Conservation (phyloP, 331 rosid species). For the Rhamnella rubrinervis region DNA sequence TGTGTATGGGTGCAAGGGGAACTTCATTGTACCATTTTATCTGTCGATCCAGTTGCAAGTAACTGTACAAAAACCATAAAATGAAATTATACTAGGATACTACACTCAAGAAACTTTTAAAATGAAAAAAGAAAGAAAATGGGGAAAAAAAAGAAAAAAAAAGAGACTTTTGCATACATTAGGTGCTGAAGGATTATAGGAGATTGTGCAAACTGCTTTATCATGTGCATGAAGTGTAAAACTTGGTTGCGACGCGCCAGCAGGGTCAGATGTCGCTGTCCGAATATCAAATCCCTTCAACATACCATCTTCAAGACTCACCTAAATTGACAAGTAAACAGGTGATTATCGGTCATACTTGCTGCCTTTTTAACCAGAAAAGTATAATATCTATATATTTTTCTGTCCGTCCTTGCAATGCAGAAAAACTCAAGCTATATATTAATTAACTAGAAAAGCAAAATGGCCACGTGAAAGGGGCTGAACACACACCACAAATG, state of each 20-base stretch:
- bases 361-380: background rate
- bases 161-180: constrained; percentile 48
- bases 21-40: constrained; percentile 60
- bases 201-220: constrained; percentile 65
- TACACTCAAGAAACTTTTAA: constrained; percentile 7
- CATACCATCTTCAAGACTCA: constrained; percentile 87
- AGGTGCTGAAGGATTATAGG: constrained; percentile 65
- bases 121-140: background rate
- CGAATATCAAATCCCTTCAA: constrained; percentile 82
- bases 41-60: constrained; percentile 85
- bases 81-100: constrained; percentile 18
- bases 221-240: constrained; percentile 94
- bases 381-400: constrained; percentile 1
- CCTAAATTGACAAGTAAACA: constrained; percentile 44
- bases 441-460: background rate
- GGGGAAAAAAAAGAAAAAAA: too few relatives aligned
- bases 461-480: constrained; percentile 4
- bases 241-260: constrained; percentile 54
- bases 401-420: background rate
- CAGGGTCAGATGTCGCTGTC: constrained; percentile 49
- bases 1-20: background rate
- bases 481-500: constrained; percentile 69
- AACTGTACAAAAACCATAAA: constrained; percentile 24
- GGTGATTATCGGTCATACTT: constrained; percentile 15
- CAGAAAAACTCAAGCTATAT: background rate